Evolutionary conservation across 495 filamentous ascomycete genomes (phyloP).

Genomic region (Penicillium cosmopolitanum): DNA sequence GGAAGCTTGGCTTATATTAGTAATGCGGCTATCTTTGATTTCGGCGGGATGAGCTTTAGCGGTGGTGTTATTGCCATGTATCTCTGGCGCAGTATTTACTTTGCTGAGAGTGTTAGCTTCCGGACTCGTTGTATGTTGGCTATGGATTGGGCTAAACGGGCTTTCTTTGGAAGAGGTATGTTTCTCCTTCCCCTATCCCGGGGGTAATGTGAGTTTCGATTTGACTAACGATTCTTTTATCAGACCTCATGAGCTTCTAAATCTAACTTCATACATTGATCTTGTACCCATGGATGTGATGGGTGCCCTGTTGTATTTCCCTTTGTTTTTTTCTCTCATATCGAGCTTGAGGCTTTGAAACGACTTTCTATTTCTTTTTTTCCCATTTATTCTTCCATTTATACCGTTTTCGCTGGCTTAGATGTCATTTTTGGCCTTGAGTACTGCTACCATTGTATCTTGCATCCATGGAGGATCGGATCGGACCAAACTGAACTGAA

Average conservation of each 20-base stretch:
- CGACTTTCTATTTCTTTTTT: too few species aligned
- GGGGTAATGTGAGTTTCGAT: neutral
- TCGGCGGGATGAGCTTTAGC: slow-evolving; percentile 73
- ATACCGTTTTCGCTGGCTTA: too few species aligned
- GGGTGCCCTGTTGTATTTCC: too few species aligned
- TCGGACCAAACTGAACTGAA: too few species aligned
- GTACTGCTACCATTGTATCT: too few species aligned
- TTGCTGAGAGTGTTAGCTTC: slow-evolving; percentile 95
- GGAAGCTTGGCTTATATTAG: slow-evolving; percentile 95
- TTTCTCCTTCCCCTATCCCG: slow-evolving; percentile 6
- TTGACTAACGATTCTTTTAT: slow-evolving; percentile 6
- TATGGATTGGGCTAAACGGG: slow-evolving; percentile 98
- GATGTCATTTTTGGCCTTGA: too few species aligned
- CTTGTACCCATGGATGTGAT: neutral
- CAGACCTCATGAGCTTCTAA: slow-evolving; percentile 73
- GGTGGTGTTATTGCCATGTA: slow-evolving; percentile 95
- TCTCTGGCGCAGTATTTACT: slow-evolving; percentile 95
- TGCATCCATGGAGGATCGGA: too few species aligned
- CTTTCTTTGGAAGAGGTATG: slow-evolving; percentile 94
- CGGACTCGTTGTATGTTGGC: slow-evolving; percentile 87
- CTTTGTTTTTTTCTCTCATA: too few species aligned
- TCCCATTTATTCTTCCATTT: too few species aligned
- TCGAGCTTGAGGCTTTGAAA: too few species aligned
- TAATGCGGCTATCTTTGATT: slow-evolving; percentile 93
- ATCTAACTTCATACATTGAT: neutral